Conservation (phyloP, 2,329 filamentous ascomycete species). For the Penicillium fuscoglaucum region DNA sequence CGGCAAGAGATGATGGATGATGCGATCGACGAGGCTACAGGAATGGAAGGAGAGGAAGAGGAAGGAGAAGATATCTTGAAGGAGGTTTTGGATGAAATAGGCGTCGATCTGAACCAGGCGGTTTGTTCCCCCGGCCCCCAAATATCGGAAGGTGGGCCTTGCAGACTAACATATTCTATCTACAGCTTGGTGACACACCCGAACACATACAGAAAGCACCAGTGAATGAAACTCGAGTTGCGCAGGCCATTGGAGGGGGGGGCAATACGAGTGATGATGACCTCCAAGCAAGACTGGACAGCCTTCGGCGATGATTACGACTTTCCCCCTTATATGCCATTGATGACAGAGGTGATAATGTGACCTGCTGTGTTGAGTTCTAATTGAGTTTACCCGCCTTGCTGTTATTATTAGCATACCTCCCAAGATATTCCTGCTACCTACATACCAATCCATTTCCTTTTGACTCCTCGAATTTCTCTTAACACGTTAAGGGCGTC, state of each 20-base stretch:
- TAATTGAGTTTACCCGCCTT: not conserved
- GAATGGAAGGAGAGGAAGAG: conserved; percentile 77
- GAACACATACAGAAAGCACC: conserved; percentile 74
- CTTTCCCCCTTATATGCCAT: conserved; percentile 4
- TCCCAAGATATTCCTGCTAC: conserved; percentile 3
- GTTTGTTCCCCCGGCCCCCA: conserved; percentile 57
- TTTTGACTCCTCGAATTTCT: not conserved
- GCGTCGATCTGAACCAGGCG: conserved; percentile 84
- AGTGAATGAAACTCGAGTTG: conserved; percentile 73
- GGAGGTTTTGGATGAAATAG: conserved; percentile 94
- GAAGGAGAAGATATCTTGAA: conserved; percentile 97
- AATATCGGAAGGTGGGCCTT: not conserved
- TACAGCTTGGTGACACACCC: conserved; percentile 86
- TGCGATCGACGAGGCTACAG: conserved; percentile 94
- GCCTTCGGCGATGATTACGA: conserved; percentile 61
- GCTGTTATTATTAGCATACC: conserved; percentile 9
- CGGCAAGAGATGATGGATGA: conserved; percentile 99
- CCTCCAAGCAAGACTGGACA: conserved; percentile 88
- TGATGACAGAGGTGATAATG: conserved; percentile 2
- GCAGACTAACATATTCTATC: conserved; percentile 22
- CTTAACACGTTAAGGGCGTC: too few species aligned
- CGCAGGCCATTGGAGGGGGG: conserved; percentile 69
- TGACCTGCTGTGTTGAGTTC: not conserved
- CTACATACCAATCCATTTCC: not conserved
- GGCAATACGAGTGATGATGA: conserved; percentile 74